A percentile compares a stretch with the other conserved stretches of the same genome.
phyloP scores from a whole-genome alignment of 2,329 filamentous ascomycete genomes.

The Myriosclerotinia curreyana region DNA sequence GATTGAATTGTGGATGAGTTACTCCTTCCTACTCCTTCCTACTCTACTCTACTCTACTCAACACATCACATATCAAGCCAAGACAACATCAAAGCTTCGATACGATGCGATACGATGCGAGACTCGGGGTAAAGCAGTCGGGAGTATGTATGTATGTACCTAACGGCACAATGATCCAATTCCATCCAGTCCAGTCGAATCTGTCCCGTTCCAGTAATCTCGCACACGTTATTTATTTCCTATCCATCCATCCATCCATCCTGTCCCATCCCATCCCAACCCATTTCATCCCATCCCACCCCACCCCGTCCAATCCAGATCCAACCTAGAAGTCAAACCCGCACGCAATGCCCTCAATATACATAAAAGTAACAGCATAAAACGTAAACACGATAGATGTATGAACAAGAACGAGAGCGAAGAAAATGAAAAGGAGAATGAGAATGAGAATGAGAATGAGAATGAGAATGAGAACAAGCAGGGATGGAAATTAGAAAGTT shows the following conservation, averaged over 20 bases:
- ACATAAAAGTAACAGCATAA: not conserved
- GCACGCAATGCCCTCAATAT: slow-evolving; percentile 12
- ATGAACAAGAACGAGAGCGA: slow-evolving; percentile 12
- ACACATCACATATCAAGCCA: too few species aligned
- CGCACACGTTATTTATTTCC: not conserved
- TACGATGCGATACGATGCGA: not conserved
- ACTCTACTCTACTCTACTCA: too few species aligned
- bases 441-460: not conserved
- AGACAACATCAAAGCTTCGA: too few species aligned
- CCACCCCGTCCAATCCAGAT: slow-evolving; percentile 4
- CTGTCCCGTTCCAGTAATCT: not conserved
- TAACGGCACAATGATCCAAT: not conserved
- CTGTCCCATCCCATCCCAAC: not conserved
- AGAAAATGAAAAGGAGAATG: not conserved
- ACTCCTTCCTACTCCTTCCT: too few species aligned
- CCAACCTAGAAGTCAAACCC: slow-evolving; percentile 7
- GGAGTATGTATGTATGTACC: not conserved
- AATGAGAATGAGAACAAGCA: not conserved
- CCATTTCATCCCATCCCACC: not conserved
- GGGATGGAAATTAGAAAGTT: too few species aligned
- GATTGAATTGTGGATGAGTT: too few species aligned
- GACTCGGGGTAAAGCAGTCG: not conserved
- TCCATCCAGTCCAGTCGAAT: not conserved
- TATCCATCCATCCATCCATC: not conserved
- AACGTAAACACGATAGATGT: not conserved